Evolutionary conservation across 345 rosid species (phyloP).

Genomic region (Trapa incisa): DNA sequence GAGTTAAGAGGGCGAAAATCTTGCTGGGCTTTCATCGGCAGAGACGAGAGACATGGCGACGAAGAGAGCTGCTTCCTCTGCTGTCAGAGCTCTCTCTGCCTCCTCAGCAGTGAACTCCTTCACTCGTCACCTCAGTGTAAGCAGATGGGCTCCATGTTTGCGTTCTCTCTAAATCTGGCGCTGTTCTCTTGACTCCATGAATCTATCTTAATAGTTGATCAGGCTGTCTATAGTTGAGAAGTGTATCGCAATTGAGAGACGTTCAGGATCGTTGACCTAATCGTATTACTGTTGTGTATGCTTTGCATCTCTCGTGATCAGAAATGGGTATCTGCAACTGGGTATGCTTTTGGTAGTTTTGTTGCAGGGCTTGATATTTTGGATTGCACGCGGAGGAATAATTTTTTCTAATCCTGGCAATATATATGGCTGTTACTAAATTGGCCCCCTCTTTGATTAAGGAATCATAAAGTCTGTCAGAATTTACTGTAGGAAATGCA

Average conservation of each 20-base stretch:
- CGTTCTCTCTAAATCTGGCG: neutral
- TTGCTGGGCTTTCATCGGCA: neutral
- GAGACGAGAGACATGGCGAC: constrained; percentile 31
- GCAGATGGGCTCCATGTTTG: neutral
- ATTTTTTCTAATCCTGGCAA: neutral
- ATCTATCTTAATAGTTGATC: neutral
- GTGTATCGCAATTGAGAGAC: neutral
- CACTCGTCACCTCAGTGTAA: constrained; percentile 53
- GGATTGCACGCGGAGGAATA: neutral
- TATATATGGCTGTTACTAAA: neutral
- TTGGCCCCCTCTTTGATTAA: neutral
- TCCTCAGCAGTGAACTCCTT: constrained; percentile 15
- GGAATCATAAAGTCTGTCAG: neutral
- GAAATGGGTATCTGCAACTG: neutral
- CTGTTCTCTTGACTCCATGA: neutral
- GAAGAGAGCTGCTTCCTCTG: constrained; percentile 43
- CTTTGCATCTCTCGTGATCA: neutral
- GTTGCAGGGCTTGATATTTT: neutral
- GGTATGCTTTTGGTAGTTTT: neutral
- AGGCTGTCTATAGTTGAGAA: neutral
- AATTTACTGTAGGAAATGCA: neutral
- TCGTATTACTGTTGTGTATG: neutral
- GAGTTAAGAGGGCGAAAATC: too few species aligned
- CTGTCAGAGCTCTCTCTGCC: constrained; percentile 19
- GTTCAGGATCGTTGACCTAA: neutral